Conservation (phyloP, 495 filamentous ascomycete genomes). For the Copromyces sp. region DNA sequence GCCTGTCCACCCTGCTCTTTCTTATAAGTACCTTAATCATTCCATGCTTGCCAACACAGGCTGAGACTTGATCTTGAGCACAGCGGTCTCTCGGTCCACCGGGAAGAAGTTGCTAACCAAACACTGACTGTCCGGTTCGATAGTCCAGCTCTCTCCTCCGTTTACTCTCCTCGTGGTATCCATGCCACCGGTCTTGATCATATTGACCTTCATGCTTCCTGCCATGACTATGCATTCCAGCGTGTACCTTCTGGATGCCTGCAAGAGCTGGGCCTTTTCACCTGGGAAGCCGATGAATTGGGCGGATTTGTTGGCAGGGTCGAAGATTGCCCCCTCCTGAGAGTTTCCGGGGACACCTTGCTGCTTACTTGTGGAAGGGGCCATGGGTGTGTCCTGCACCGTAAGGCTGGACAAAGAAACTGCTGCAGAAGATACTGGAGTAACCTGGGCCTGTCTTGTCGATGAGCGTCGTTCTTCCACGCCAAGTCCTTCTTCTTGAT, state of each 20-base stretch:
- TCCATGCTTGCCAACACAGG: neutral
- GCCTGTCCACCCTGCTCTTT: no score
- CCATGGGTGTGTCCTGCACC: neutral
- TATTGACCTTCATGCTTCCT: neutral
- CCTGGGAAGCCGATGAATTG: neutral
- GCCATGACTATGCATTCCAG: neutral
- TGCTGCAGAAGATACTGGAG: neutral
- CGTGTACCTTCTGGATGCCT: neutral
- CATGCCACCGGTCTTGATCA: neutral
- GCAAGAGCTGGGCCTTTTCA: neutral
- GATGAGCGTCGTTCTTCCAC: neutral
- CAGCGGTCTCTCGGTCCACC: neutral
- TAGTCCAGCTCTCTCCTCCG: neutral
- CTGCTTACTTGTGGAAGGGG: neutral
- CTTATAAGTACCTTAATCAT: neutral
- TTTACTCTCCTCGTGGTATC: neutral
- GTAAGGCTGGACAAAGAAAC: neutral
- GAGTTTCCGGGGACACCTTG: neutral
- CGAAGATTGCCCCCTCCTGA: neutral
- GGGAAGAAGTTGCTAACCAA: neutral
- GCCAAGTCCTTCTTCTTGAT: neutral
- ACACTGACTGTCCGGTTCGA: neutral
- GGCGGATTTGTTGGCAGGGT: neutral
- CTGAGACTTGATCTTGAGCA: neutral
- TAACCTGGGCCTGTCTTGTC: neutral